These are phyloP conservation scores for Echinosophora koreensis DNA, from an alignment of 306 rosid species.

Conservation along the genomic window DNA sequence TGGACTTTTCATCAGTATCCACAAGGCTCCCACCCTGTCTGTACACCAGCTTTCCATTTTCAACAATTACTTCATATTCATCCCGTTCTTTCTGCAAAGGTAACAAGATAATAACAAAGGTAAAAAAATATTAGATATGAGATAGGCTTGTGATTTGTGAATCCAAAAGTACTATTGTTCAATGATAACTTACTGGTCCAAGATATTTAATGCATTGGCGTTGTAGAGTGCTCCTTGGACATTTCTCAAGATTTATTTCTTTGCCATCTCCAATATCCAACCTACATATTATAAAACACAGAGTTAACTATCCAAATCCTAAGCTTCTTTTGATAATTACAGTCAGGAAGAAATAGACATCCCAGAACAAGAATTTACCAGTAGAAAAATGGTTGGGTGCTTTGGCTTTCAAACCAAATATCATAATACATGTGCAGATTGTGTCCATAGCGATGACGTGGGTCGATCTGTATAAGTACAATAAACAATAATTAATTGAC, in stretches of 20 bases:
- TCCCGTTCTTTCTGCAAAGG: slow-evolving; percentile 75
- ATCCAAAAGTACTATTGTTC: background rate
- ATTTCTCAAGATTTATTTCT: slow-evolving; percentile 73
- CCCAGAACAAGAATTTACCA: slow-evolving; percentile 60
- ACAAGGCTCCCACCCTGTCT: slow-evolving; percentile 59
- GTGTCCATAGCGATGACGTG: slow-evolving; percentile 97
- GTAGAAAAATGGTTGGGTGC: slow-evolving; percentile 89
- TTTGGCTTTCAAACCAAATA: slow-evolving; percentile 80
- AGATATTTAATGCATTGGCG: slow-evolving; percentile 87
- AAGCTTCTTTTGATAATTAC: slow-evolving; percentile 1
- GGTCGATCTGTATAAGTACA: slow-evolving; percentile 71
- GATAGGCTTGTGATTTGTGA: background rate
- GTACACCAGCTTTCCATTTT: slow-evolving; percentile 69
- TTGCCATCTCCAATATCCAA: slow-evolving; percentile 90
- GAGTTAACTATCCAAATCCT: slow-evolving; percentile 25
- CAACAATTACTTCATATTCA: slow-evolving; percentile 75
- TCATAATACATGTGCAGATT: slow-evolving; percentile 87
- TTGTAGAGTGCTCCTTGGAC: slow-evolving; percentile 69
- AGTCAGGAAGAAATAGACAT: background rate
- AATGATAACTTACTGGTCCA: slow-evolving; percentile 71
- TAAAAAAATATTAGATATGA: background rate
- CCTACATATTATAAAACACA: slow-evolving; percentile 57
- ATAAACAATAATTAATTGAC: slow-evolving; percentile 4
- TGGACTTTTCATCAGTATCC: slow-evolving; percentile 70
- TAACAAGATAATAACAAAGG: background rate